Evolutionary conservation across 75 land plant species (phyloP).

Genomic region (Cryptomeria japonica): DNA sequence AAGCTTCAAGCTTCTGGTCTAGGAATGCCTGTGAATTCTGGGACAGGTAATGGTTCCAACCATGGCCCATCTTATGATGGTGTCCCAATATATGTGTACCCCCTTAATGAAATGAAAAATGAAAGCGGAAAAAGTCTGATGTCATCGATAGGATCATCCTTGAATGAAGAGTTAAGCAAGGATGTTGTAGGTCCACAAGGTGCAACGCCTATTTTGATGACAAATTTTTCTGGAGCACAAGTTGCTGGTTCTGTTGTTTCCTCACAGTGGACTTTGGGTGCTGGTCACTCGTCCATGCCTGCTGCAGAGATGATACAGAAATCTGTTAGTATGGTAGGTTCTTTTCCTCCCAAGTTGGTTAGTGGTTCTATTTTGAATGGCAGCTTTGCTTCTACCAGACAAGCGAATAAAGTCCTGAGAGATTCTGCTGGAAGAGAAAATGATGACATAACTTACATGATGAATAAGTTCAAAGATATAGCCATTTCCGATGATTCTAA

Average conservation of each 20-base stretch:
- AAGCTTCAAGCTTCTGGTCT: constrained; percentile 78
- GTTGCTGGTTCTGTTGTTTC: constrained; percentile 46
- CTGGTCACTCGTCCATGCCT: constrained; percentile 57
- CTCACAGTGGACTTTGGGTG: constrained; percentile 46
- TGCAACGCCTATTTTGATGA: constrained; percentile 33
- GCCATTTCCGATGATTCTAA: constrained; percentile 32
- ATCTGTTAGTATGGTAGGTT: constrained; percentile 57
- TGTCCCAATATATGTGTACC: constrained; percentile 83
- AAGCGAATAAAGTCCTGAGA: constrained; percentile 46
- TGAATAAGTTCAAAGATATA: constrained; percentile 43
- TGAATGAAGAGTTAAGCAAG: constrained; percentile 46
- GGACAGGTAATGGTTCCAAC: constrained; percentile 56
- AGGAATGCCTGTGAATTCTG: constrained; percentile 57
- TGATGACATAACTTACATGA: constrained; percentile 32
- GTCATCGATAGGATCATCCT: constrained; percentile 10
- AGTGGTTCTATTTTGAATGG: constrained; percentile 65
- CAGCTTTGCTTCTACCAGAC: constrained; percentile 34
- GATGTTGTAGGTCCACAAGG: constrained; percentile 28
- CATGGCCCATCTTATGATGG: constrained; percentile 83
- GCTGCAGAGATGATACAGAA: constrained; percentile 56
- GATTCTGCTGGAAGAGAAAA: constrained; percentile 48
- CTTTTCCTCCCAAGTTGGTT: constrained; percentile 63
- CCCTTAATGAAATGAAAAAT: constrained; percentile 48
- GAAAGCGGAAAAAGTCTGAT: constrained; percentile 12
- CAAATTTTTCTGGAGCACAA: constrained; percentile 32